Percentiles rank a stretch among this genome's conserved stretches.
These are phyloP conservation scores for Colletotrichum sp. DNA, from an alignment of 2,329 filamentous ascomycete genomes.

Conservation along the genomic window DNA sequence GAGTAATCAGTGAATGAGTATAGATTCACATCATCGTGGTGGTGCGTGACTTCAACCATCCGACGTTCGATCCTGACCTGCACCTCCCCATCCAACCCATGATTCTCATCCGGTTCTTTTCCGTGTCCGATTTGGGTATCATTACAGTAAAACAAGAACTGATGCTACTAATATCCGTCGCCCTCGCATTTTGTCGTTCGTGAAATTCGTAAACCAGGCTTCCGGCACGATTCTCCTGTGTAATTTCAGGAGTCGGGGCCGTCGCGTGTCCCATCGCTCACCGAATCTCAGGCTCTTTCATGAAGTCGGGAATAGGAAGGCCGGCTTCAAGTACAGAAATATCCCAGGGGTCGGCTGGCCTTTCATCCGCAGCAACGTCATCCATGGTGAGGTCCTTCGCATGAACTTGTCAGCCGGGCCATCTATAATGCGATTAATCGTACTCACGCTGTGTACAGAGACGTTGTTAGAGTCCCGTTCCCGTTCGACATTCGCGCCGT, in stretches of 20 bases:
- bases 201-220: neutral
- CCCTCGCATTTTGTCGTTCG: neutral
- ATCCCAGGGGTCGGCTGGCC: slow-evolving; percentile 27
- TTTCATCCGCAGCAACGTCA: neutral
- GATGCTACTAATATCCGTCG: neutral
- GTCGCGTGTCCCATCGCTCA: slow-evolving; percentile 20
- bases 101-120: neutral
- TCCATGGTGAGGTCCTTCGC: neutral
- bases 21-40: neutral
- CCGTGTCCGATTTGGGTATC: slow-evolving; percentile 9
- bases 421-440: neutral
- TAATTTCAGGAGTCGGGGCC: neutral
- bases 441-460: slow-evolving; percentile 6
- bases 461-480: slow-evolving; percentile 32
- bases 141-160: slow-evolving; percentile 16
- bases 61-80: neutral
- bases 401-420: slow-evolving; percentile 7
- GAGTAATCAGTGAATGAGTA: neutral
- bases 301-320: slow-evolving; percentile 44
- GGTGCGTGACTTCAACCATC: neutral
- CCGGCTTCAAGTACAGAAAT: slow-evolving; percentile 33
- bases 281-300: slow-evolving; percentile 47
- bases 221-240: too few relatives aligned
- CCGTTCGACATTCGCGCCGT: slow-evolving; percentile 41
- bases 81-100: neutral